Conservation (phyloP, 768 basidiomycete species). For the Galerina marginata region DNA sequence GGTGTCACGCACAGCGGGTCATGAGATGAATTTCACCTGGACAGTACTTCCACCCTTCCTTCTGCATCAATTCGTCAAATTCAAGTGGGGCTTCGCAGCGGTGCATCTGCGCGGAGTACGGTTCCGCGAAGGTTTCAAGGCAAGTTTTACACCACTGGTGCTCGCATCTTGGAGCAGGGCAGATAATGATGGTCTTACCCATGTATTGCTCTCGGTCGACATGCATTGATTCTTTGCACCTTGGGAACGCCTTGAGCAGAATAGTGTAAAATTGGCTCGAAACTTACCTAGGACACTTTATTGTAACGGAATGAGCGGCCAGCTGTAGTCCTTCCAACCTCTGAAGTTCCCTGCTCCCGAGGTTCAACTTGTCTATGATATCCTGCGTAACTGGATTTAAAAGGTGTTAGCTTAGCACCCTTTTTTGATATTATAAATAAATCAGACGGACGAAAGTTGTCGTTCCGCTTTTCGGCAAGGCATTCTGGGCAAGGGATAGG, state of each 20-base stretch:
- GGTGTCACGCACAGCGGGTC: slow-evolving; percentile 57
- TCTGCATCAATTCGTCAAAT: slow-evolving; percentile 53
- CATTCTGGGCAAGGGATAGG: slow-evolving; percentile 71
- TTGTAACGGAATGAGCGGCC: slow-evolving; percentile 41
- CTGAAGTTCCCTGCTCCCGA: slow-evolving; percentile 44
- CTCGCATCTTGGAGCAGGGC: slow-evolving; percentile 52
- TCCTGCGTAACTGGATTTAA: slow-evolving; percentile 20
- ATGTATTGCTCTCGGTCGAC: slow-evolving; percentile 57
- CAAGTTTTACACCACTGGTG: slow-evolving; percentile 69
- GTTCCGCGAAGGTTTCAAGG: slow-evolving; percentile 43
- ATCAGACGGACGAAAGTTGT: slow-evolving; percentile 29
- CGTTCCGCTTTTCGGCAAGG: slow-evolving; percentile 36
- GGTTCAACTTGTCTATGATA: slow-evolving; percentile 20
- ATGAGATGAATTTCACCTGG: slow-evolving; percentile 45
- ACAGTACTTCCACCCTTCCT: slow-evolving; percentile 68
- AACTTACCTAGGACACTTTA: slow-evolving; percentile 22
- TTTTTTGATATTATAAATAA: neutral
- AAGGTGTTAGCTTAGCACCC: neutral
- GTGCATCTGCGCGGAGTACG: slow-evolving; percentile 44
- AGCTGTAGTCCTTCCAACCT: slow-evolving; percentile 26
- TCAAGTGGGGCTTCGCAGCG: slow-evolving; percentile 62
- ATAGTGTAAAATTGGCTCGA: neutral
- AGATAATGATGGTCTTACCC: slow-evolving; percentile 45
- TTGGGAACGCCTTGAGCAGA: slow-evolving; percentile 22
- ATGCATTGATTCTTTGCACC: slow-evolving; percentile 53